Percentiles rank a stretch among this genome's conserved stretches.
Evolutionary conservation across 2,329 filamentous ascomycete species (phyloP).

Genomic region (Trichoderma asperellum): DNA sequence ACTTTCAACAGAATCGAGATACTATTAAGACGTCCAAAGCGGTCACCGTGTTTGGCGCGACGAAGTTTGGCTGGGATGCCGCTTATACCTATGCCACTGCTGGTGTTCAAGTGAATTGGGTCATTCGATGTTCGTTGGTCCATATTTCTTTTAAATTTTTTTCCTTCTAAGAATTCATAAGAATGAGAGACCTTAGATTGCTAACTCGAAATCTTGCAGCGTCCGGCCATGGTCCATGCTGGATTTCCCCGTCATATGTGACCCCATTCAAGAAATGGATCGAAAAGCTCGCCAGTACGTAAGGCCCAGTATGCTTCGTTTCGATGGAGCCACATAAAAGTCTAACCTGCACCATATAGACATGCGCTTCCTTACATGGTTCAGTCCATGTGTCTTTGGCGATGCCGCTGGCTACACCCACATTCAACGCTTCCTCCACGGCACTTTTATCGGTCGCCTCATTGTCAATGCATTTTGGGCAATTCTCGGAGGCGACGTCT

Average conservation of each 20-base stretch:
- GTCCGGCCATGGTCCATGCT: slow-evolving; percentile 61
- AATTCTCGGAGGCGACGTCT: slow-evolving; percentile 59
- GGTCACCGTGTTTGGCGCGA: slow-evolving; percentile 62
- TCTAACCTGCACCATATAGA: slow-evolving; percentile 38
- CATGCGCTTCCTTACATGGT: slow-evolving; percentile 71
- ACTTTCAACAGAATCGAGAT: slow-evolving; percentile 48
- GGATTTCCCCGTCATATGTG: slow-evolving; percentile 63
- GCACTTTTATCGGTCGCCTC: slow-evolving; percentile 58
- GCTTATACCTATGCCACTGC: slow-evolving; percentile 63
- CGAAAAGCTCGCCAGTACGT: slow-evolving; percentile 65
- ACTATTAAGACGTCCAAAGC: slow-evolving; percentile 48
- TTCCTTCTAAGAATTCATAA: neutral
- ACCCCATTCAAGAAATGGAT: slow-evolving; percentile 70
- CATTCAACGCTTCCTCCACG: slow-evolving; percentile 60
- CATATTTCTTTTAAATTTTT: neutral
- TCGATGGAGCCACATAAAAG: neutral
- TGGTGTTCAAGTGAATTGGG: slow-evolving; percentile 61
- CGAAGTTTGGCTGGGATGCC: slow-evolving; percentile 68
- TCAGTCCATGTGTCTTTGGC: slow-evolving; percentile 76
- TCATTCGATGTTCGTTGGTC: slow-evolving; percentile 55
- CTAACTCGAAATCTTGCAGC: slow-evolving; percentile 32
- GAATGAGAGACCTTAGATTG: neutral
- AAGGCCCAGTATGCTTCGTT: neutral
- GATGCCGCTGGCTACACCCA: slow-evolving; percentile 61
- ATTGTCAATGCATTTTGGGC: slow-evolving; percentile 63